Conservation (phyloP, 2,329 filamentous ascomycete genomes). For the Penicillium sp. region DNA sequence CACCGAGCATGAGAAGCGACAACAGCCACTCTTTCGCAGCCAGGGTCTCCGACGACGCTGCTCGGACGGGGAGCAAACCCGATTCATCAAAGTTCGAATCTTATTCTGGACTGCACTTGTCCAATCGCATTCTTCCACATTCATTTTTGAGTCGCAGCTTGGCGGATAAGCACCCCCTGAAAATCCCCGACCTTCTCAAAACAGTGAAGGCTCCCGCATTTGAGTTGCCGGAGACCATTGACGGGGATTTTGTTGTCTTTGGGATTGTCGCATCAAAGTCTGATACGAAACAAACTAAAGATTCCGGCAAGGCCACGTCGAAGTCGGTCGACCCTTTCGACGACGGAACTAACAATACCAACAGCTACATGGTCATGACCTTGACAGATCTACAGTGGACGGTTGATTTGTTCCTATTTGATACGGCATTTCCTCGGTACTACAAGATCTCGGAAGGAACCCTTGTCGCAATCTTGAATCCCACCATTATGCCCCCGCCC, state of each 20-base stretch:
- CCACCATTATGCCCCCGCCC: constrained; percentile 80
- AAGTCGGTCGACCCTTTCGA: constrained; percentile 44
- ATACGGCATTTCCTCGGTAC: constrained; percentile 81
- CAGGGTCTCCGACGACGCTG: constrained; percentile 12
- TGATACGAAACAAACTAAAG: constrained; percentile 60
- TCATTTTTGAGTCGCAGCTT: constrained; percentile 71
- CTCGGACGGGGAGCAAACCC: constrained; percentile 24
- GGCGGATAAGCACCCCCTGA: constrained; percentile 67
- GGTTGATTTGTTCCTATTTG: constrained; percentile 86
- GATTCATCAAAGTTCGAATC: constrained; percentile 69
- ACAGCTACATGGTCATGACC: constrained; percentile 89
- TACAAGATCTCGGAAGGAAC: constrained; percentile 94
- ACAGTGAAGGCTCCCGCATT: constrained; percentile 78
- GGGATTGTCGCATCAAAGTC: constrained; percentile 86
- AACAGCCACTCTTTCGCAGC: constrained; percentile 5
- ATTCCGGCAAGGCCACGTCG: constrained; percentile 31
- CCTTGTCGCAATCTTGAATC: constrained; percentile 85
- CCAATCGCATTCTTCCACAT: constrained; percentile 76
- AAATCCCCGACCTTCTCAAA: constrained; percentile 73
- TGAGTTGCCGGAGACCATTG: constrained; percentile 67
- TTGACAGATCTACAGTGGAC: constrained; percentile 87
- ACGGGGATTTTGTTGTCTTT: constrained; percentile 84
- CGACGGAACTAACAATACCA: constrained; percentile 51
- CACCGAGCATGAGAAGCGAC: constrained; percentile 23
- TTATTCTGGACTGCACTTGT: constrained; percentile 79